A percentile compares a stretch with the other conserved stretches of the same genome.
Evolutionary conservation across 1,284 basidiomycete species (phyloP).

Genomic region (Ustilago loliicola): DNA sequence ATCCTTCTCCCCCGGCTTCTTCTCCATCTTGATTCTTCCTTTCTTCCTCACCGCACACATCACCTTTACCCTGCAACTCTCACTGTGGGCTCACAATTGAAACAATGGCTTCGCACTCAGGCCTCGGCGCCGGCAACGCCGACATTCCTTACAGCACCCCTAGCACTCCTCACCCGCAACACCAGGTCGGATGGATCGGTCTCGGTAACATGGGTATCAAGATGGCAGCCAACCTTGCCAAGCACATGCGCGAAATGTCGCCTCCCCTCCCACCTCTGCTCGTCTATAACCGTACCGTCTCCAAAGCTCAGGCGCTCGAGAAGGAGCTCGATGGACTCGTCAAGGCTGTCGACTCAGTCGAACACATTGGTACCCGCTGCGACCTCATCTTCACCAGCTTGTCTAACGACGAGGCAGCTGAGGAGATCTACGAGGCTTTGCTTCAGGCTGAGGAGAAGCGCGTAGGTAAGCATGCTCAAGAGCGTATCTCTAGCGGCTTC

Average conservation of each 20-base stretch:
- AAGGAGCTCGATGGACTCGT: slow-evolving; percentile 75
- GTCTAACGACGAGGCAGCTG: slow-evolving; percentile 80
- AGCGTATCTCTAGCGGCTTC: slow-evolving; percentile 53
- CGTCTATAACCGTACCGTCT: slow-evolving; percentile 78
- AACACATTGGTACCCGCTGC: slow-evolving; percentile 77
- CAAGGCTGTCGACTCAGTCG: slow-evolving; percentile 75
- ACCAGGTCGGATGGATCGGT: slow-evolving; percentile 59
- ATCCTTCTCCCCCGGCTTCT: not conserved
- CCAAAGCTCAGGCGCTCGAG: slow-evolving; percentile 75
- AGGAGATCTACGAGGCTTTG: slow-evolving; percentile 78
- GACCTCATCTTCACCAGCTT: slow-evolving; percentile 86
- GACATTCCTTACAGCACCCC: slow-evolving; percentile 55
- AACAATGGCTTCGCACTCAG: slow-evolving; percentile 33
- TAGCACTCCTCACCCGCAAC: slow-evolving; percentile 54
- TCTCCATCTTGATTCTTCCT: not conserved
- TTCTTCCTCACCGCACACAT: not conserved
- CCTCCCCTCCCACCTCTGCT: slow-evolving; percentile 58
- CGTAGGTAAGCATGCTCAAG: slow-evolving; percentile 68
- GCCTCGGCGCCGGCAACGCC: slow-evolving; percentile 25
- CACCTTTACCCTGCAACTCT: not conserved
- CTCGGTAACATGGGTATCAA: slow-evolving; percentile 76
- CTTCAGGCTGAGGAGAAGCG: slow-evolving; percentile 72
- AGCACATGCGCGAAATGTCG: slow-evolving; percentile 69
- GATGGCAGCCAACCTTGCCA: slow-evolving; percentile 83
- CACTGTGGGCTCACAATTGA: not conserved